These are phyloP conservation scores for Coemansia sp. DNA, from an alignment of 192 early-diverging fungal species.

Conservation along the genomic window DNA sequence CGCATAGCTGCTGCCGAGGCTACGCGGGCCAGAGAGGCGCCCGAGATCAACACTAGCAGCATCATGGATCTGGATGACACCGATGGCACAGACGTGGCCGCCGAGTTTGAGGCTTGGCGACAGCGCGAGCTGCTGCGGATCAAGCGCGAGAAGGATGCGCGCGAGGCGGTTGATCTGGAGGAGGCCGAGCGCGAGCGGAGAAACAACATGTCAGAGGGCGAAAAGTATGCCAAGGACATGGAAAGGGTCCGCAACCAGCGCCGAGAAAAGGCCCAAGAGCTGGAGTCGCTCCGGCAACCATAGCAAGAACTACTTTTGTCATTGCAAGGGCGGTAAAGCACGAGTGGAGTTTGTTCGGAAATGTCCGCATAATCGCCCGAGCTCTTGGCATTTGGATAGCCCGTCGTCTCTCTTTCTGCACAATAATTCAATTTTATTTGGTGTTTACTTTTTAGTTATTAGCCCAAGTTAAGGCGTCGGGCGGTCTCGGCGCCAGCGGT, in stretches of 20 bases:
- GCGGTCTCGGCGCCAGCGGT: no score
- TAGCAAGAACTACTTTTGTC: not conserved
- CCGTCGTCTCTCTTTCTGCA: no score
- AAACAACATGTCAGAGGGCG: constrained; percentile 83
- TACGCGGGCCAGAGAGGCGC: constrained; percentile 19
- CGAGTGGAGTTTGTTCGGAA: not conserved
- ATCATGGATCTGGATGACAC: constrained; percentile 83
- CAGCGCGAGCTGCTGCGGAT: constrained; percentile 87
- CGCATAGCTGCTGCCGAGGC: constrained; percentile 39
- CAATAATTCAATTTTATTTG: no score
- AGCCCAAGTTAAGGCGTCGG: no score
- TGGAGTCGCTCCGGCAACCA: not conserved
- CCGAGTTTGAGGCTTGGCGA: constrained; percentile 91
- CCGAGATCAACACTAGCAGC: constrained; percentile 48
- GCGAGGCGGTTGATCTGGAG: constrained; percentile 71
- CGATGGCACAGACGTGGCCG: constrained; percentile 84
- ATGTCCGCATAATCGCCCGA: not conserved
- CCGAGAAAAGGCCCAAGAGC: constrained; percentile 59
- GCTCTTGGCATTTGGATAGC: not conserved
- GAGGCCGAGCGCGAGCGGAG: constrained; percentile 79
- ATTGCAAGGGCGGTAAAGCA: no score
- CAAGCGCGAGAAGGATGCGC: constrained; percentile 83
- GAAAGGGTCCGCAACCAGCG: constrained; percentile 61
- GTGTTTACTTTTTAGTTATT: no score
- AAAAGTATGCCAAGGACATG: constrained; percentile 73